Conservation (phyloP, 106 monocot species). For the Triglochin maritima region DNA sequence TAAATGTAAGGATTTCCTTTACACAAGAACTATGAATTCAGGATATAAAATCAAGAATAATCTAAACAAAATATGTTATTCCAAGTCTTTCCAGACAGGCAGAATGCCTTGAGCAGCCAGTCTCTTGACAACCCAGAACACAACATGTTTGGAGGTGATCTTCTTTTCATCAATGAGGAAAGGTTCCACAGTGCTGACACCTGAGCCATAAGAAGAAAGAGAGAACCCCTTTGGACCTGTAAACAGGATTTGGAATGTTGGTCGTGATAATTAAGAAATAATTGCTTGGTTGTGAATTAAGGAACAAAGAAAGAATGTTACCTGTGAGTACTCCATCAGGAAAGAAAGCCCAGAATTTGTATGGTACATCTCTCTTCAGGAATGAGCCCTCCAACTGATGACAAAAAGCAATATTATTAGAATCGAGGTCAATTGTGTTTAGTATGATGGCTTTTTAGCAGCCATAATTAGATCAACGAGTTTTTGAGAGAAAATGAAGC, state of each 20-base stretch:
- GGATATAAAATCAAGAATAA: too few species aligned
- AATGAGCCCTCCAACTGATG: conserved; percentile 76
- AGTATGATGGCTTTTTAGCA: neutral
- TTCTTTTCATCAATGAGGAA: conserved; percentile 81
- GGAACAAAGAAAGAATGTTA: conserved; percentile 3
- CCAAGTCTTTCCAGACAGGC: conserved; percentile 47
- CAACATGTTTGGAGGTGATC: conserved; percentile 49
- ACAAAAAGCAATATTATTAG: neutral
- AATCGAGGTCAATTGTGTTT: neutral
- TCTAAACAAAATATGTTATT: too few species aligned
- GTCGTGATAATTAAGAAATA: neutral
- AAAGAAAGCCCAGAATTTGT: conserved; percentile 88
- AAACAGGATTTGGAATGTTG: neutral
- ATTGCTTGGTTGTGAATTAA: neutral
- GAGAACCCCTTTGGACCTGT: conserved; percentile 81
- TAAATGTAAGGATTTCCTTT: too few species aligned
- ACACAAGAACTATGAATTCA: too few species aligned
- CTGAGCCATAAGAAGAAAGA: conserved; percentile 46
- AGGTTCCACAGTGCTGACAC: conserved; percentile 70
- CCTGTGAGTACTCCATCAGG: conserved; percentile 62
- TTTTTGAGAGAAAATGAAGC: neutral
- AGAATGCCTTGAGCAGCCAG: conserved; percentile 78
- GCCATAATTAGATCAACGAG: neutral
- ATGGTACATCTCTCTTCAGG: conserved; percentile 41
- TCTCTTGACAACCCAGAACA: conserved; percentile 83